Percentiles rank a stretch among this genome's conserved stretches.
Conservation (phyloP, 2,329 filamentous ascomycete genomes). For the Neopestalotiopsis clavispora region DNA sequence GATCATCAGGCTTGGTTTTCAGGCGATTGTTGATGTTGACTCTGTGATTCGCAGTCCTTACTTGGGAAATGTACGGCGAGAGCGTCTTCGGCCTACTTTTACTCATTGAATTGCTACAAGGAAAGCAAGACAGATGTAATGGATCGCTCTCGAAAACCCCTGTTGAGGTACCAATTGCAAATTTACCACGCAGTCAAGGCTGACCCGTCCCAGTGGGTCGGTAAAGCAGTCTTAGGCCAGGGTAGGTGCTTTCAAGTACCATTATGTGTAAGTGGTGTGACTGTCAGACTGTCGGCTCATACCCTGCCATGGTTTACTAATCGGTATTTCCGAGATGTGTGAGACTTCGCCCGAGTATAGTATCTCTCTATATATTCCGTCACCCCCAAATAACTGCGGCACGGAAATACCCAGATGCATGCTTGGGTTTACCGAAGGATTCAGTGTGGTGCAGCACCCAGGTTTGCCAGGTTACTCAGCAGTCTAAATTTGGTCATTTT, state of each 20-base stretch:
- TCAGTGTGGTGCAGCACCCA: background rate
- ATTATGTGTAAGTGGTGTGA: too few relatives aligned
- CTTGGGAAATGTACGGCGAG: background rate
- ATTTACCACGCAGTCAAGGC: background rate
- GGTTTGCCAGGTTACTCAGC: background rate
- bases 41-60: background rate
- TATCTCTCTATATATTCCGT: background rate
- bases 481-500: background rate
- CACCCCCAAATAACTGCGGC: background rate
- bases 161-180: background rate
- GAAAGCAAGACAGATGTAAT: background rate
- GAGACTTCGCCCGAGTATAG: background rate
- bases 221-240: background rate
- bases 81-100: background rate
- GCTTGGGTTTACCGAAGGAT: background rate
- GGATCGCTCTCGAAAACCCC: background rate
- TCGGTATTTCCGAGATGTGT: background rate
- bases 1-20: background rate
- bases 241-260: background rate
- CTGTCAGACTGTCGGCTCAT: too few relatives aligned
- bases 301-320: background rate
- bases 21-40: background rate
- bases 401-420: background rate
- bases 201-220: background rate
- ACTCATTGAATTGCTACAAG: background rate